These are phyloP conservation scores for Coemansia erecta DNA, from an alignment of 192 early-diverging fungal species.

Conservation along the genomic window DNA sequence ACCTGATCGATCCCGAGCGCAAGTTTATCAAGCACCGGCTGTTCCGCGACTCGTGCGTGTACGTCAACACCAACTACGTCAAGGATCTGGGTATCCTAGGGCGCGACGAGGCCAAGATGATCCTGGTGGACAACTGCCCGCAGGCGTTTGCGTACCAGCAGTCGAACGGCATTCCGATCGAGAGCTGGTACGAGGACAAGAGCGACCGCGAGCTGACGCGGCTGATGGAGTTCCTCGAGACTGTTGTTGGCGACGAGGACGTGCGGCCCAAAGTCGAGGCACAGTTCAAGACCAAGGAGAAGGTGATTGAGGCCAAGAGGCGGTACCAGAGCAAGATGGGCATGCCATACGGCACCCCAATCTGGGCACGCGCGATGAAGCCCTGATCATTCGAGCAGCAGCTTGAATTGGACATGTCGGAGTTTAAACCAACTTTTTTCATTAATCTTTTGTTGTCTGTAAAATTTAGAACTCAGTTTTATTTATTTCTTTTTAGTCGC, in stretches of 20 bases:
- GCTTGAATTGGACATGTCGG: neutral
- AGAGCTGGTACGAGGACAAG: slow-evolving; percentile 71
- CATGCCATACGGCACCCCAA: slow-evolving; percentile 15
- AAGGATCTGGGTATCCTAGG: slow-evolving; percentile 72
- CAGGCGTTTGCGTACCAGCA: slow-evolving; percentile 75
- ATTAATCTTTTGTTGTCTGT: no score
- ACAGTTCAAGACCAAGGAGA: slow-evolving; percentile 53
- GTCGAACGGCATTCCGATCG: slow-evolving; percentile 71
- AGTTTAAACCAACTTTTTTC: neutral
- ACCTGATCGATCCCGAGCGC: slow-evolving; percentile 63
- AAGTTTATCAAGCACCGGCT: slow-evolving; percentile 63
- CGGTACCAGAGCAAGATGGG: slow-evolving; percentile 21
- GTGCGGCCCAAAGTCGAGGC: slow-evolving; percentile 65
- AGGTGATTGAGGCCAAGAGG: slow-evolving; percentile 40
- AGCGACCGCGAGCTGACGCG: slow-evolving; percentile 61
- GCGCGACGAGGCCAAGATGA: slow-evolving; percentile 59
- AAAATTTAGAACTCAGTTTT: neutral
- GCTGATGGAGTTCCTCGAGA: slow-evolving; percentile 62
- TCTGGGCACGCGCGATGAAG: slow-evolving; percentile 11
- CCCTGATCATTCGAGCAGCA: neutral
- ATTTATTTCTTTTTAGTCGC: slow-evolving; percentile 2
- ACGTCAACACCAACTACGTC: slow-evolving; percentile 65
- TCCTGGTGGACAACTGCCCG: slow-evolving; percentile 72
- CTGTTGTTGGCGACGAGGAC: slow-evolving; percentile 59
- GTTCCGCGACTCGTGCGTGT: slow-evolving; percentile 67